A percentile compares a stretch with the other conserved stretches of the same genome.
Evolutionary conservation across 2,329 filamentous ascomycete species (phyloP).

Genomic region (Byssothecium circinans): DNA sequence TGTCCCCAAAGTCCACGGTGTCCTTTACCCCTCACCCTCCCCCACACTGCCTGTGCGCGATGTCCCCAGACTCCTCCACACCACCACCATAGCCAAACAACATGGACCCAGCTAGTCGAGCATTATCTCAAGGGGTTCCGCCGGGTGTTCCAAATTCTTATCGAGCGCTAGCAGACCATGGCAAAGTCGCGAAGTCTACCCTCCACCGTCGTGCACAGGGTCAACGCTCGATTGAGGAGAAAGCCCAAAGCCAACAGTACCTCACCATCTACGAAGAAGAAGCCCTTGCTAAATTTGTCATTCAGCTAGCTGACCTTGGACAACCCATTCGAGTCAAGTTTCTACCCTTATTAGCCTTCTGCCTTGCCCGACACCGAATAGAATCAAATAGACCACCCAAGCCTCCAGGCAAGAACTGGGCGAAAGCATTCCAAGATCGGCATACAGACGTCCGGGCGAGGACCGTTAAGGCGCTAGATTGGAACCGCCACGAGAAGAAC

Average conservation of each 20-base stretch:
- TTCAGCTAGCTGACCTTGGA: slow-evolving; percentile 18
- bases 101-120: too few relatives aligned
- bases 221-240: slow-evolving; percentile 18
- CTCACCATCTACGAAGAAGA: slow-evolving; percentile 34
- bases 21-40: too few relatives aligned
- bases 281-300: slow-evolving; percentile 21
- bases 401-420: neutral
- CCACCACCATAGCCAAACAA: too few relatives aligned
- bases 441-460: neutral
- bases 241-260: slow-evolving; percentile 32
- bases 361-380: neutral
- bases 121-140: too few relatives aligned
- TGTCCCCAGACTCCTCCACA: too few relatives aligned
- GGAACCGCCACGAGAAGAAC: neutral
- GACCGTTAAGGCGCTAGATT: neutral
- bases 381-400: neutral
- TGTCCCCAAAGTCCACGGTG: too few relatives aligned
- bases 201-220: slow-evolving; percentile 20
- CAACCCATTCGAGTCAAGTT: slow-evolving; percentile 22
- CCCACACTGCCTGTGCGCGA: too few relatives aligned
- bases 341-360: neutral
- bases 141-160: too few relatives aligned
- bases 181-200: slow-evolving; percentile 21
- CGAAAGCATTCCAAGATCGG: neutral
- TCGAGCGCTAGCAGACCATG: slow-evolving; percentile 6